Evolutionary conservation across 192 early-diverging fungal genomes (phyloP).

Genomic region (Chytriomyces sp.): DNA sequence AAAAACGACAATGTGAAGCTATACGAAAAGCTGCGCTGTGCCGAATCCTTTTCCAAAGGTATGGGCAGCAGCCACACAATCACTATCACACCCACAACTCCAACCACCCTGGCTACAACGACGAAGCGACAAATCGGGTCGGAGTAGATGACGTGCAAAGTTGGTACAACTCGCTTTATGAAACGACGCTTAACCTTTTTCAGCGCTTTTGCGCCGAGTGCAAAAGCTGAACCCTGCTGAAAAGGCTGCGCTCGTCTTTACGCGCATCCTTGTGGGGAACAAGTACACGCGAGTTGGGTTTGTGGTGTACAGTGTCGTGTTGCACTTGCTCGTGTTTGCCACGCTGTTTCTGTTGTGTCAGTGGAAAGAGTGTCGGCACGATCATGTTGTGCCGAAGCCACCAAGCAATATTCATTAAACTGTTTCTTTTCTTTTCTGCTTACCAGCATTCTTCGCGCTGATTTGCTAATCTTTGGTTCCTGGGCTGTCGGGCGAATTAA

Average conservation of each 20-base stretch:
- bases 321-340: slow-evolving; percentile 81
- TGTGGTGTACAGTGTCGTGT: slow-evolving; percentile 64
- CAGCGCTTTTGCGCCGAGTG: slow-evolving; percentile 76
- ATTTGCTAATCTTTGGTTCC: too few relatives aligned
- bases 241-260: slow-evolving; percentile 66
- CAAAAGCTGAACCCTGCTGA: slow-evolving; percentile 77
- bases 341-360: slow-evolving; percentile 68
- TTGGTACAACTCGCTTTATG: slow-evolving; percentile 80
- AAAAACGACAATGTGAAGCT: slow-evolving; percentile 85
- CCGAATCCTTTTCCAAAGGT: slow-evolving; percentile 65
- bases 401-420: not conserved
- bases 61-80: not conserved
- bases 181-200: slow-evolving; percentile 89
- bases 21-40: slow-evolving; percentile 87
- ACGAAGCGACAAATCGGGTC: not conserved
- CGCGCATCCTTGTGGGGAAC: slow-evolving; percentile 65
- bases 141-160: slow-evolving; percentile 48
- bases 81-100: not conserved
- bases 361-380: slow-evolving; percentile 62
- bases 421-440: too few relatives aligned
- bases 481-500: too few relatives aligned
- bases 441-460: too few relatives aligned
- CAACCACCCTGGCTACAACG: not conserved
- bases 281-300: slow-evolving; percentile 69
- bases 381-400: slow-evolving; percentile 6